Base-by-base conservation (phyloP, 139 green algal genomes). In the Tetraselmis striata region DNA sequence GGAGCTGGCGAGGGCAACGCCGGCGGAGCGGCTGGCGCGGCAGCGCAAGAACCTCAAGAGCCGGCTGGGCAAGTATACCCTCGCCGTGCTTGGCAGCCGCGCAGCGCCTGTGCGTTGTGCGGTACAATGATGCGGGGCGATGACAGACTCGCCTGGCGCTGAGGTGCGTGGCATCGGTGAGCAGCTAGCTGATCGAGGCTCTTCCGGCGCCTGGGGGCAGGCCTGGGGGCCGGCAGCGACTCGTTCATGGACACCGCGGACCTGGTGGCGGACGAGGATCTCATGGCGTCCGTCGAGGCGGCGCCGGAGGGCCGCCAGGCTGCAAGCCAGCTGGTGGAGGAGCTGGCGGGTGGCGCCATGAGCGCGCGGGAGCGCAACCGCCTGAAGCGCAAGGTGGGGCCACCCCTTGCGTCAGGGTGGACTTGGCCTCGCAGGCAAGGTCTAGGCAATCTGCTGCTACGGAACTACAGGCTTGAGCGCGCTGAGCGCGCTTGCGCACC, bases 361-460 rank as follows among this genome's bases (percentile, higher is more conserved):
- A 93, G 88, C 77, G 94, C 95, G 0, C 81, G 95, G 1, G 95
- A 98, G 87, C 86, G 90, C 22, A 97, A 97, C 84, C 75, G 83
- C 59, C 87, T 96, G 28, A 98, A 98, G 90, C 92, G 95, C 75
- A 94, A 95, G 83, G 87, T 89, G 74, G 95, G 93, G 82, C 87
- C n/a, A n/a, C n/a, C n/a, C n/a, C n/a, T n/a, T n/a, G n/a, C n/a
- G n/a, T n/a, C n/a, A n/a, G n/a, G n/a, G n/a, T n/a, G n/a, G n/a
- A n/a, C n/a, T n/a, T n/a, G n/a, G n/a, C n/a, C n/a, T n/a, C n/a
- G n/a, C n/a, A n/a, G n/a, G n/a, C n/a, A n/a, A n/a, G n/a, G n/a
- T n/a, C n/a, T n/a, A n/a, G n/a, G n/a, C n/a, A n/a, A n/a, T n/a
- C n/a, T n/a, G n/a, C n/a, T n/a, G n/a, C n/a, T n/a, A n/a, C n/a